phyloP scores from a whole-genome alignment of 2,329 filamentous ascomycete species.

The Dactylellina haptotyla region DNA sequence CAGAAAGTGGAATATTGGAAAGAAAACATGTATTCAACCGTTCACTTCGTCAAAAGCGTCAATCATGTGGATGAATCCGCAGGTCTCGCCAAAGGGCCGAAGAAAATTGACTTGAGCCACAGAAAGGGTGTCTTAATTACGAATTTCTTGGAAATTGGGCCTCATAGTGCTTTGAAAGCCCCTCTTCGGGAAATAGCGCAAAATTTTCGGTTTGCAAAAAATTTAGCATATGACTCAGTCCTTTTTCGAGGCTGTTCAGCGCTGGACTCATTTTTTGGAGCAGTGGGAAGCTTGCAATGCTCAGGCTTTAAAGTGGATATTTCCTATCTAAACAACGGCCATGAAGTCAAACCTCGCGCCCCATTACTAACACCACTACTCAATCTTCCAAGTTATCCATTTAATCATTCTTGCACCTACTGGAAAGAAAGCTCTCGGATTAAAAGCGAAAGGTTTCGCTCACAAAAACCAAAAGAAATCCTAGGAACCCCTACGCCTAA shows the following conservation, averaged over 20 bases:
- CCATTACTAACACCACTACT: no score
- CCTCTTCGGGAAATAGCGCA: not conserved
- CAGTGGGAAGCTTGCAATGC: not conserved
- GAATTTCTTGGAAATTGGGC: not conserved
- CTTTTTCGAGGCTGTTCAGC: not conserved
- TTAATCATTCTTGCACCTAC: not conserved
- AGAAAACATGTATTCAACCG: constrained; percentile 9
- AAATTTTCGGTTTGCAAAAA: not conserved
- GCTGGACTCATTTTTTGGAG: not conserved
- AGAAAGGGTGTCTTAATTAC: not conserved
- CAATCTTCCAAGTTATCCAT: not conserved
- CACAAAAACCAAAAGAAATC: not conserved
- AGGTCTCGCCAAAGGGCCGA: not conserved
- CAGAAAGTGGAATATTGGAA: constrained; percentile 27
- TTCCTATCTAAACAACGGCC: not conserved
- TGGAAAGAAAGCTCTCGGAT: not conserved
- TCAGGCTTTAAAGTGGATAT: not conserved
- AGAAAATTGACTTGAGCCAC: not conserved
- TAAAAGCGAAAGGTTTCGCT: not conserved
- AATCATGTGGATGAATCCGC: not conserved
- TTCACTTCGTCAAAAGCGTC: not conserved
- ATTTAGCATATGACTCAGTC: not conserved
- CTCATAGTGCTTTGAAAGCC: not conserved
- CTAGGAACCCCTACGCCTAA: not conserved
- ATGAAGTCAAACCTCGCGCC: no score